phyloP scores from a whole-genome alignment of 2,329 filamentous ascomycete genomes.

The Paradendryphiella salina region DNA sequence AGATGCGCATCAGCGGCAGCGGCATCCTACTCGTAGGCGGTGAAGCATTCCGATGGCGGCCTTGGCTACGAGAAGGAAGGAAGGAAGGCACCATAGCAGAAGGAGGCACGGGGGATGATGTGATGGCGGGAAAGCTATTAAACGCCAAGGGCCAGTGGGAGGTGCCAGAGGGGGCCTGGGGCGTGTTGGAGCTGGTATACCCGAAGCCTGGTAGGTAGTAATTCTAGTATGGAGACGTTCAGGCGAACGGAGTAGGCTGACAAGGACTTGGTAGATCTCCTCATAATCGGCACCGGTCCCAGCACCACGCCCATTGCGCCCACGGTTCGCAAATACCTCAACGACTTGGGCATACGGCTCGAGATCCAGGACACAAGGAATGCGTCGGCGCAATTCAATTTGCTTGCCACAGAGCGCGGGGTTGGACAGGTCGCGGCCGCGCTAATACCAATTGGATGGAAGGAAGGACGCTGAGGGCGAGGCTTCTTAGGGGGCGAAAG shows the following conservation, averaged over 20 bases:
- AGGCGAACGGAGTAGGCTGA: conserved; percentile 14
- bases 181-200: conserved; percentile 76
- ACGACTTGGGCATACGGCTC: conserved; percentile 77
- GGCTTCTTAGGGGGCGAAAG: not conserved
- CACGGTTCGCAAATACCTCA: conserved; percentile 71
- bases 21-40: conserved; percentile 81
- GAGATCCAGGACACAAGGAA: conserved; percentile 93
- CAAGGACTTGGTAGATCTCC: conserved; percentile 63
- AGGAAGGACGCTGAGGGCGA: conserved; percentile 50
- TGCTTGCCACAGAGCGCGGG: conserved; percentile 91
- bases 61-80: conserved; percentile 63
- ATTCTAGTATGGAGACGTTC: not conserved
- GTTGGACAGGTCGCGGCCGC: conserved; percentile 84
- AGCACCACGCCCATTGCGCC: conserved; percentile 76
- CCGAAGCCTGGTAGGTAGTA: conserved; percentile 76
- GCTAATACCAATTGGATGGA: conserved; percentile 83
- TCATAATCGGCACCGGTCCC: conserved; percentile 85
- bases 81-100: conserved; percentile 34
- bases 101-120: conserved; percentile 39
- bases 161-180: conserved; percentile 70
- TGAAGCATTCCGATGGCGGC: conserved; percentile 86
- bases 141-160: conserved; percentile 85
- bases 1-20: conserved; percentile 67
- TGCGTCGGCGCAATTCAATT: conserved; percentile 90
- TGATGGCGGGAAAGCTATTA: conserved; percentile 55